Percentiles rank a stretch among this genome's conserved stretches.
These are phyloP conservation scores for Thelonectria discophora DNA, from an alignment of 2,329 filamentous ascomycete genomes.

Conservation along the genomic window DNA sequence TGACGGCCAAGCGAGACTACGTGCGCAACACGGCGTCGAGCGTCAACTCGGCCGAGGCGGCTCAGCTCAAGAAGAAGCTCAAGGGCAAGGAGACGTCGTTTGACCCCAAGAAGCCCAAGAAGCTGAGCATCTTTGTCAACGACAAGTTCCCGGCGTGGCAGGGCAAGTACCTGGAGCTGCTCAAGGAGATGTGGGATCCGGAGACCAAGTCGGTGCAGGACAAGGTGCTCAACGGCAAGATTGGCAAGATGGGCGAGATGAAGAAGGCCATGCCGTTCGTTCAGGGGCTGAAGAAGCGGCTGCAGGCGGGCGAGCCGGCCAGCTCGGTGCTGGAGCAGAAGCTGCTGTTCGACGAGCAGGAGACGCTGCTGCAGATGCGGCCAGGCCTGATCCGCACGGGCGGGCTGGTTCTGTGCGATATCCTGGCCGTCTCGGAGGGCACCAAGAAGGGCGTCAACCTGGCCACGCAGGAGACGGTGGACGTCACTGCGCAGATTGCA, in stretches of 20 bases:
- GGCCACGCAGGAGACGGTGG: constrained; percentile 63
- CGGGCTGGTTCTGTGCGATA: constrained; percentile 74
- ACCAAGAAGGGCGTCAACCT: constrained; percentile 70
- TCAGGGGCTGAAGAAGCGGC: constrained; percentile 83
- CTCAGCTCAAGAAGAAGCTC: constrained; percentile 85
- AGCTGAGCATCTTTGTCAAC: constrained; percentile 85
- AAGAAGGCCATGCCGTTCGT: constrained; percentile 99
- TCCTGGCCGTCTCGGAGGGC: constrained; percentile 76
- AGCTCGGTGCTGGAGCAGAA: constrained; percentile 81
- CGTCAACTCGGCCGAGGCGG: constrained; percentile 82
- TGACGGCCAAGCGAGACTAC: constrained; percentile 85
- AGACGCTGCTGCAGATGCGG: constrained; percentile 80
- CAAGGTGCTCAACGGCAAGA: constrained; percentile 79
- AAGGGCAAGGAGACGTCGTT: constrained; percentile 90
- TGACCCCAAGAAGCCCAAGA: constrained; percentile 92
- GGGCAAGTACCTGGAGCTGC: constrained; percentile 84
- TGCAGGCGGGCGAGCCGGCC: constrained; percentile 74
- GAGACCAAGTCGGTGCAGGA: constrained; percentile 73
- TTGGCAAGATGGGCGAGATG: constrained; percentile 86
- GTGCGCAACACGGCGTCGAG: constrained; percentile 78
- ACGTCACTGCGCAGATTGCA: constrained; percentile 65
- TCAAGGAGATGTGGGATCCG: constrained; percentile 75
- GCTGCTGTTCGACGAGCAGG: constrained; percentile 85
- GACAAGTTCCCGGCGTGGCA: constrained; percentile 89
- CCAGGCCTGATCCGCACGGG: constrained; percentile 79